Percentiles rank a stretch among this genome's conserved stretches.
These are phyloP conservation scores for Cyberlindnera saturnus DNA, from an alignment of 805 yeast species.

Conservation along the genomic window DNA sequence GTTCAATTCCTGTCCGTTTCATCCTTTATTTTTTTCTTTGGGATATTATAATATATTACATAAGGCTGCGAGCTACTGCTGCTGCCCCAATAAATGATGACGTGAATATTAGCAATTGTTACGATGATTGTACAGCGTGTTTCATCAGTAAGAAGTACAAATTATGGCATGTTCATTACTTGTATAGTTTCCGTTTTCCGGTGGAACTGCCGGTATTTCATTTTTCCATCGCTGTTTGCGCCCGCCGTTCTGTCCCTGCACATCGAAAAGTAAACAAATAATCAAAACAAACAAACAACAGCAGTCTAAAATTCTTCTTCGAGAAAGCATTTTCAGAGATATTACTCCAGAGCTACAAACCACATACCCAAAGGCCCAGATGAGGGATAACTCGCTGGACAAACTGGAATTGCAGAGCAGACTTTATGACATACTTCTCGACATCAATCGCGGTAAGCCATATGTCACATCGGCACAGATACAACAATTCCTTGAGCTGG, in stretches of 20 bases:
- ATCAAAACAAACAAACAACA: too few species aligned
- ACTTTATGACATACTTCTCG: conserved; percentile 7
- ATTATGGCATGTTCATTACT: too few species aligned
- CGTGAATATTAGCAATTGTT: not conserved
- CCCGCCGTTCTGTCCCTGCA: too few species aligned
- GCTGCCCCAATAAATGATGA: not conserved
- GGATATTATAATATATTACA: too few species aligned
- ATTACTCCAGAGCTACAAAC: not conserved
- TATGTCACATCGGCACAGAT: conserved; percentile 12
- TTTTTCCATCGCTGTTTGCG: too few species aligned
- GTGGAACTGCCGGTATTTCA: too few species aligned
- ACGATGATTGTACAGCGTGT: not conserved
- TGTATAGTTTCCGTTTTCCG: too few species aligned
- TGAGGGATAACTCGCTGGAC: not conserved
- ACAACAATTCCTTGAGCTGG: conserved; percentile 8
- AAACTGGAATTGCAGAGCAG: conserved; percentile 4
- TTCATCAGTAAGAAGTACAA: too few species aligned
- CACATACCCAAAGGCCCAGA: not conserved
- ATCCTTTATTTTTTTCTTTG: conserved; percentile 34
- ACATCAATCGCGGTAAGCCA: conserved; percentile 8
- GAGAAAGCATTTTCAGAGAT: not conserved
- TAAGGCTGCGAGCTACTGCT: too few species aligned
- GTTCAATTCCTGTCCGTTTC: conserved; percentile 85
- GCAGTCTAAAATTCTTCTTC: too few species aligned
- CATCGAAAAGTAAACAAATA: too few species aligned